These are phyloP conservation scores for Suillus alpinus DNA, from an alignment of 768 basidiomycete species.

Conservation along the genomic window DNA sequence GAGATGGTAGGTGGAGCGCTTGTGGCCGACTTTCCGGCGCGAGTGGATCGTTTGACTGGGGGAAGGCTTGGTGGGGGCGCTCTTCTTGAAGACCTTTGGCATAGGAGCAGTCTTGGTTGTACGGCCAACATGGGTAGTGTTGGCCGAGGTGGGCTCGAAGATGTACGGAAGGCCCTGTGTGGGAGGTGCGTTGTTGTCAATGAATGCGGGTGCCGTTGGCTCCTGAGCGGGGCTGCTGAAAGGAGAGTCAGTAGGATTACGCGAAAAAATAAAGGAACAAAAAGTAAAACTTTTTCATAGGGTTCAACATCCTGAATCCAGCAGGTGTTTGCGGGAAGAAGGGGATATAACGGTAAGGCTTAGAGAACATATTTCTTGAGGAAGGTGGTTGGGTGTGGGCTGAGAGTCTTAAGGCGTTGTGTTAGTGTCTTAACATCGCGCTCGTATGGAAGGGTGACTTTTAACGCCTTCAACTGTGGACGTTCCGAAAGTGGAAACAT, in stretches of 20 bases:
- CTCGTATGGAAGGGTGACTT: not conserved
- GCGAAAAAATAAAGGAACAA: not conserved
- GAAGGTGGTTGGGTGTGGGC: not conserved
- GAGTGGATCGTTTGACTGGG: not conserved
- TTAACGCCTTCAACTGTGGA: not conserved
- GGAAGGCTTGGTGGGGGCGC: not conserved
- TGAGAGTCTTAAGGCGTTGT: not conserved
- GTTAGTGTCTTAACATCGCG: not conserved
- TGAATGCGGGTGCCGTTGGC: not conserved
- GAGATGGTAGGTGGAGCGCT: slow-evolving; percentile 13
- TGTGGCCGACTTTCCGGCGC: slow-evolving; percentile 19
- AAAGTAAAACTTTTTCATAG: slow-evolving; percentile 17
- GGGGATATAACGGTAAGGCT: slow-evolving; percentile 13
- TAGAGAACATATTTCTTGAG: slow-evolving; percentile 16
- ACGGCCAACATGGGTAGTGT: not conserved
- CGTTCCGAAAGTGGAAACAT: not conserved
- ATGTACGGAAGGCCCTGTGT: slow-evolving; percentile 6
- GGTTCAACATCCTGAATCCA: slow-evolving; percentile 23
- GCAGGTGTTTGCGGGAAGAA: slow-evolving; percentile 17
- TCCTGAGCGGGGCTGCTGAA: slow-evolving; percentile 15
- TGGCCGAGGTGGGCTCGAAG: not conserved
- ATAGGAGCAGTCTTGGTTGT: not conserved
- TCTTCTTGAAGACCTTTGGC: not conserved
- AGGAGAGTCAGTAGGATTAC: slow-evolving; percentile 13
- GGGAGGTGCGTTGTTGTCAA: slow-evolving; percentile 12